Conservation (phyloP, 2,329 filamentous ascomycete genomes). For the Emmonsia crescens region DNA sequence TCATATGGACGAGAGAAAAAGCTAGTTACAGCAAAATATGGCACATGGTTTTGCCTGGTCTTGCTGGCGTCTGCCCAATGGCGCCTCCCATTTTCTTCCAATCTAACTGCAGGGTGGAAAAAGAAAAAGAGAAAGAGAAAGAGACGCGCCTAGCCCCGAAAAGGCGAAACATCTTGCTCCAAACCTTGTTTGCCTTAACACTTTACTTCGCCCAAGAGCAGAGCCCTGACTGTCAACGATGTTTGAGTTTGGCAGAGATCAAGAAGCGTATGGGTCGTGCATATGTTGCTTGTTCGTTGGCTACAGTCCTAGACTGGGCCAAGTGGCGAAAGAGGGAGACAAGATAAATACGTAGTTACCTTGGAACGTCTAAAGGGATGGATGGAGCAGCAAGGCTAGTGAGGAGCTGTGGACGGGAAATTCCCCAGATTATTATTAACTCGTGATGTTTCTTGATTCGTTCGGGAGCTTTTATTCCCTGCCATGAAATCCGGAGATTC, state of each 20-base stretch:
- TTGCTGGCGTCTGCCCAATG: not conserved
- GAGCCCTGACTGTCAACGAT: not conserved
- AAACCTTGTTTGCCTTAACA: not conserved
- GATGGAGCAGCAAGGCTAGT: not conserved
- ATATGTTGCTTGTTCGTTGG: not conserved
- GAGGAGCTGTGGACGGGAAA: not conserved
- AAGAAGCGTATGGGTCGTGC: not conserved
- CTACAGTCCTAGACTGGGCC: not conserved
- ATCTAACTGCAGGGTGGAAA: not conserved
- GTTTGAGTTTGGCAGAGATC: not conserved
- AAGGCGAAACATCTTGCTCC: not conserved
- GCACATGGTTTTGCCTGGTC: not conserved
- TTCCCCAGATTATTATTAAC: not conserved
- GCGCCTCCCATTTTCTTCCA: not conserved
- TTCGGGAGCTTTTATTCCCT: not conserved
- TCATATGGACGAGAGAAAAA: not conserved
- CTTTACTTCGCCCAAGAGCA: too few relatives aligned
- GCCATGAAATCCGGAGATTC: not conserved
- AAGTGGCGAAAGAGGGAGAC: not conserved
- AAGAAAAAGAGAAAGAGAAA: not conserved
- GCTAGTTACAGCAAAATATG: not conserved
- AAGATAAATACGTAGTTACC: not conserved
- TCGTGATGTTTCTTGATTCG: not conserved
- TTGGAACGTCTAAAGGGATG: not conserved
- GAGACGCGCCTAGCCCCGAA: not conserved